Conservation (phyloP, 345 rosid species). For the Rhodamnia argentea region DNA sequence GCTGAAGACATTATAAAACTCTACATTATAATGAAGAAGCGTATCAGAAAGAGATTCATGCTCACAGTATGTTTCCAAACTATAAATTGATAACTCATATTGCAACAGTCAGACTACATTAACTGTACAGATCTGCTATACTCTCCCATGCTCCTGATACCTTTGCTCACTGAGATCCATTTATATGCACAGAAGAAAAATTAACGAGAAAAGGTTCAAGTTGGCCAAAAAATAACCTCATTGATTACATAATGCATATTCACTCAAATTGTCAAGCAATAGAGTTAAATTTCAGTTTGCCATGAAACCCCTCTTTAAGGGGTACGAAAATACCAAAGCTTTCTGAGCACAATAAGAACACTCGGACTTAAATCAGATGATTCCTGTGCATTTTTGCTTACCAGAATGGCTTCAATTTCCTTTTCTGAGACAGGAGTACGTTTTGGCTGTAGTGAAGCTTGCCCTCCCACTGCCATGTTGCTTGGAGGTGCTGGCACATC, state of each 20-base stretch:
- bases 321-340: background rate
- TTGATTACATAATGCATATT: background rate
- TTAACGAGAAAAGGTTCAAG: background rate
- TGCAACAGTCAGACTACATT: background rate
- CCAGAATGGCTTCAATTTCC: constrained; percentile 69
- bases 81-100: background rate
- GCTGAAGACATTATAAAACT: background rate
- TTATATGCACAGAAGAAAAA: background rate
- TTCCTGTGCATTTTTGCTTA: constrained; percentile 4
- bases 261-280: background rate
- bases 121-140: background rate
- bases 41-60: background rate
- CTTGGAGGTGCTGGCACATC: constrained; percentile 56
- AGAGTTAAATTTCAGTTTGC: background rate
- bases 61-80: background rate
- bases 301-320: background rate
- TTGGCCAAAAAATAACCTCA: background rate
- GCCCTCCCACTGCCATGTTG: constrained; percentile 52
- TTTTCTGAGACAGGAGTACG: constrained; percentile 64
- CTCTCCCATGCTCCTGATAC: background rate
- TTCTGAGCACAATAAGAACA: background rate
- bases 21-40: background rate
- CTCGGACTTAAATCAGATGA: background rate
- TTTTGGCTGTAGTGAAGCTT: constrained; percentile 78
- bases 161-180: background rate